Evolutionary conservation across 768 basidiomycete species (phyloP).

Genomic region (Rhodotorula diobovata): DNA sequence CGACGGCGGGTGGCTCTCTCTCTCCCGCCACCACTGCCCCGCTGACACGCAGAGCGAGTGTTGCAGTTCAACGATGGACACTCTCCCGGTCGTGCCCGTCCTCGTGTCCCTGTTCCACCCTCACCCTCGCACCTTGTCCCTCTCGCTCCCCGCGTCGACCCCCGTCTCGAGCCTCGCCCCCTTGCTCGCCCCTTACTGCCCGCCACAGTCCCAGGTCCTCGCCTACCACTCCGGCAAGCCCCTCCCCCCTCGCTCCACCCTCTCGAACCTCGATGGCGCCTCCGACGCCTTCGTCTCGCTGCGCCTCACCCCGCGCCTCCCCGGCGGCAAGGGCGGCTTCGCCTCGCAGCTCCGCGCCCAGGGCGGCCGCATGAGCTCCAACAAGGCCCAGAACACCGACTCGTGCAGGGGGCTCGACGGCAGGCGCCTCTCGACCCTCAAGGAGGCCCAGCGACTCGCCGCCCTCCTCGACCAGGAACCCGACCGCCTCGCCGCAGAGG

Average conservation of each 20-base stretch:
- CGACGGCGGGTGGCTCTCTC: too few relatives aligned
- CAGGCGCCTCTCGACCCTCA: constrained; percentile 82
- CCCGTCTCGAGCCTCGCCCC: constrained; percentile 16
- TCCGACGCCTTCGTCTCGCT: constrained; percentile 56
- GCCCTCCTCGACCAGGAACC: constrained; percentile 82
- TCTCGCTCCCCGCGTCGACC: constrained; percentile 21
- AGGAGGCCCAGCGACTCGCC: constrained; percentile 86
- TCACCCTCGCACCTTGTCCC: constrained; percentile 22
- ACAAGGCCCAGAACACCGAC: constrained; percentile 83
- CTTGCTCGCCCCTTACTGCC: constrained; percentile 22
- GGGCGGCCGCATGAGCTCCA: constrained; percentile 93
- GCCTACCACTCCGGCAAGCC: constrained; percentile 15
- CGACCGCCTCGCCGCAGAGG: constrained; percentile 53
- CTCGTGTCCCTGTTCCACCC: constrained; percentile 23
- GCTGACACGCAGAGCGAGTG: too few relatives aligned
- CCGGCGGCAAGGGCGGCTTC: constrained; percentile 95
- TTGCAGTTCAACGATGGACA: neutral
- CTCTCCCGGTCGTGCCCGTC: neutral
- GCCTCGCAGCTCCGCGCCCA: constrained; percentile 93
- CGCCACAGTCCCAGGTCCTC: neutral
- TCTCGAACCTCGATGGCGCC: neutral
- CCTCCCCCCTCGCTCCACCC: constrained; percentile 5
- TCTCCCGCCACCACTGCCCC: too few relatives aligned
- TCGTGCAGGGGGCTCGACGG: constrained; percentile 71
- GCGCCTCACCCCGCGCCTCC: constrained; percentile 66